A percentile compares a stretch with the other conserved stretches of the same genome.
Conservation (phyloP, 495 filamentous ascomycete genomes). For the Xylaria cubensis region DNA sequence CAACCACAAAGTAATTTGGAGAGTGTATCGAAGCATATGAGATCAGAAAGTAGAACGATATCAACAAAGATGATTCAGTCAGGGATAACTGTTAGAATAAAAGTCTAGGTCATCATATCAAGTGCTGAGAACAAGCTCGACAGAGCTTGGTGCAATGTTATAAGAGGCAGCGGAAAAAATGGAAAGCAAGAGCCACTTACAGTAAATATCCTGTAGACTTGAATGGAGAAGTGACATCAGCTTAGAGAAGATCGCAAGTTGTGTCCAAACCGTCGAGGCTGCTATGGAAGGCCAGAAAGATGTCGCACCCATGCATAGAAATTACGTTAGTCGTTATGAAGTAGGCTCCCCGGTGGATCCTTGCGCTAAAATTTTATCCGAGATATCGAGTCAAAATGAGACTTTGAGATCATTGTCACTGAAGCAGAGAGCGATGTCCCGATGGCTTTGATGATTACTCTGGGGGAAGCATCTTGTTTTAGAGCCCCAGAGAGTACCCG, state of each 20-base stretch:
- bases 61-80: slow-evolving; percentile 93
- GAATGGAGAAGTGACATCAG: slow-evolving; percentile 30
- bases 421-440: not conserved
- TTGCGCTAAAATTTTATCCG: slow-evolving; percentile 11
- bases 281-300: slow-evolving; percentile 36
- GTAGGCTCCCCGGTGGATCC: slow-evolving; percentile 24
- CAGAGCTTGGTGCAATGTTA: slow-evolving; percentile 8
- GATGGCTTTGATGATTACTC: not conserved
- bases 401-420: not conserved
- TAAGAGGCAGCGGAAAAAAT: not conserved
- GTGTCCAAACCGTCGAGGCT: slow-evolving; percentile 37
- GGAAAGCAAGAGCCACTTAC: slow-evolving; percentile 61
- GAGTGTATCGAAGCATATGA: not conserved
- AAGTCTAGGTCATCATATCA: slow-evolving; percentile 77
- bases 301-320: slow-evolving; percentile 36
- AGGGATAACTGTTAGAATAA: slow-evolving; percentile 95
- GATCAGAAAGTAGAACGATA: slow-evolving; percentile 66
- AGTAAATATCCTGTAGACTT: slow-evolving; percentile 59
- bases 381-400: not conserved
- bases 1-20: not conserved
- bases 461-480: not conserved
- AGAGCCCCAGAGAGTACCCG: slow-evolving; percentile 63
- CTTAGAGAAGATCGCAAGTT: slow-evolving; percentile 29
- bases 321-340: slow-evolving; percentile 24
- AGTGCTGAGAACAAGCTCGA: slow-evolving; percentile 36